Evolutionary conservation across 148 eudicot species (phyloP).

Genomic region (Selenicereus undatus): DNA sequence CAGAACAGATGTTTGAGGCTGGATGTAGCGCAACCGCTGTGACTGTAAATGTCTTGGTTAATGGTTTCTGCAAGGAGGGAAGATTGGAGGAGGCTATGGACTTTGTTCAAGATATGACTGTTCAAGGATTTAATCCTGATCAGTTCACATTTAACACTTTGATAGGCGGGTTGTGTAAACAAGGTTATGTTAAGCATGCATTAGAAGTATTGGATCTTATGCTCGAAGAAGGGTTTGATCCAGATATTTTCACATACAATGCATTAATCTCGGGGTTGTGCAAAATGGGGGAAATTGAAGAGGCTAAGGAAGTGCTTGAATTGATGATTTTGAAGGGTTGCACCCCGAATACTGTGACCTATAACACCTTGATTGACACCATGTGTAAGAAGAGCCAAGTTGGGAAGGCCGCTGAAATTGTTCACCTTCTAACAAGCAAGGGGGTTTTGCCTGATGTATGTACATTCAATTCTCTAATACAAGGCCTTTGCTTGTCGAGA

Average conservation of each 20-base stretch:
- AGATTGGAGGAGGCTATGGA: constrained; percentile 69
- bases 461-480: constrained; percentile 89
- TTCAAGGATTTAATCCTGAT: constrained; percentile 74
- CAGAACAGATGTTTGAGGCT: constrained; percentile 69
- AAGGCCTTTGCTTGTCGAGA: constrained; percentile 73
- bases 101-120: constrained; percentile 56
- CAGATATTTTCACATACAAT: constrained; percentile 72
- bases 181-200: constrained; percentile 71
- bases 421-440: constrained; percentile 52
- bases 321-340: constrained; percentile 79
- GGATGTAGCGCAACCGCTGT: constrained; percentile 54
- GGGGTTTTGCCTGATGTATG: constrained; percentile 84
- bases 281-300: constrained; percentile 64
- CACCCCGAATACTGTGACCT: constrained; percentile 74
- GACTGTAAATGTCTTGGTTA: constrained; percentile 66
- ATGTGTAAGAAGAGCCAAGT: constrained; percentile 88
- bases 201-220: constrained; percentile 76
- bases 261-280: constrained; percentile 79
- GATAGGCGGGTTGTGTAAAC: constrained; percentile 71
- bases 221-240: constrained; percentile 90
- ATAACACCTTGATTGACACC: constrained; percentile 71
- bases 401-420: constrained; percentile 74
- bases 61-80: constrained; percentile 84
- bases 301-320: constrained; percentile 78
- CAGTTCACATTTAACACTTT: constrained; percentile 75